These are phyloP conservation scores for Aspergillus novofumigatus DNA, from an alignment of 2,329 filamentous ascomycete genomes.

Conservation along the genomic window DNA sequence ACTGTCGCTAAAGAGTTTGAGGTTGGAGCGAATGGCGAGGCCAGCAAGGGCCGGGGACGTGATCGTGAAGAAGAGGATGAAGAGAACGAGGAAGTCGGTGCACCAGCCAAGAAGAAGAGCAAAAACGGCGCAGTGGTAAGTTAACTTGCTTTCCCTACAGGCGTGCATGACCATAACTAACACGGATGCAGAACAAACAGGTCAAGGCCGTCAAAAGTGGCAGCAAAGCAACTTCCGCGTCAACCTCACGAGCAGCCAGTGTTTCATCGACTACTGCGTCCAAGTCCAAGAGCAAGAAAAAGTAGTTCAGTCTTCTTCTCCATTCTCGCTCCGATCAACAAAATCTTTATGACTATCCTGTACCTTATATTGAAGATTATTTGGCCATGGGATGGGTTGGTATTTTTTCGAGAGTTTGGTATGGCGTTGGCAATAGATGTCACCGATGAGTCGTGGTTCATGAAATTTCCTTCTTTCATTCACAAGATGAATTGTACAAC, in stretches of 20 bases:
- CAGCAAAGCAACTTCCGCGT: slow-evolving; percentile 70
- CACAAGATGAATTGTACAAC: not conserved
- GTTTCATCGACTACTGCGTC: slow-evolving; percentile 66
- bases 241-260: slow-evolving; percentile 81
- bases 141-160: slow-evolving; percentile 9
- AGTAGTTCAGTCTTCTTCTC: slow-evolving; percentile 27
- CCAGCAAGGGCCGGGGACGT: slow-evolving; percentile 59
- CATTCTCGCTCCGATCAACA: not conserved
- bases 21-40: slow-evolving; percentile 57
- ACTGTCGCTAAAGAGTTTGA: slow-evolving; percentile 96
- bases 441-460: slow-evolving; percentile 5
- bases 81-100: slow-evolving; percentile 73
- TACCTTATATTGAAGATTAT: slow-evolving; percentile 10
- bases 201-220: slow-evolving; percentile 78
- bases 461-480: slow-evolving; percentile 1
- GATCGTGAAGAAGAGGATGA: slow-evolving; percentile 75
- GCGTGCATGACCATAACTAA: slow-evolving; percentile 3
- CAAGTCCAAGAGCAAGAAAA: slow-evolving; percentile 50
- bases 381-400: slow-evolving; percentile 10
- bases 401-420: slow-evolving; percentile 13
- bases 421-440: slow-evolving; percentile 21
- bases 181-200: slow-evolving; percentile 71
- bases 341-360: slow-evolving; percentile 10
- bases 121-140: slow-evolving; percentile 85
- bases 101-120: slow-evolving; percentile 89